Evolutionary conservation across 139 green algal genomes (phyloP).

Genomic region (Gonium pectorale): DNA sequence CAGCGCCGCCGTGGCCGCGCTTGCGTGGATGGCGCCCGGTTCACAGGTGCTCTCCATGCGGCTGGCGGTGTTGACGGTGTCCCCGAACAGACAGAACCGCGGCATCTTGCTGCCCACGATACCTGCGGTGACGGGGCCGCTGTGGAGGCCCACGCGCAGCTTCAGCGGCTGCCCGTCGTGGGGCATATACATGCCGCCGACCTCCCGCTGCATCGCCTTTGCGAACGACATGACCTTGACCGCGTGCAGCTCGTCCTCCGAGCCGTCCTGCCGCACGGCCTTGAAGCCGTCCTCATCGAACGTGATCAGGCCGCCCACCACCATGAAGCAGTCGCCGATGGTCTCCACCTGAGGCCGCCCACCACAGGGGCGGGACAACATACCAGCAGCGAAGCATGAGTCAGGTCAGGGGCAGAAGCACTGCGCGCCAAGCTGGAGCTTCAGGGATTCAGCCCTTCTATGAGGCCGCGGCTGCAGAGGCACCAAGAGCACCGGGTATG

Average conservation of each 20-base stretch:
- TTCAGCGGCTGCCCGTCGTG: constrained; percentile 48
- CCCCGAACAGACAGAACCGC: constrained; percentile 37
- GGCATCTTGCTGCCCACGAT: constrained; percentile 40
- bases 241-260: constrained; percentile 52
- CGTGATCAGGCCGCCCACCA: constrained; percentile 22
- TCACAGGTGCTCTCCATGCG: too few species aligned
- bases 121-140: constrained; percentile 24
- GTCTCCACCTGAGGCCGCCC: too few species aligned
- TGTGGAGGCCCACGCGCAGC: constrained; percentile 43
- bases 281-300: constrained; percentile 41
- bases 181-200: constrained; percentile 39
- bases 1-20: too few species aligned
- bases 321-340: constrained; percentile 73
- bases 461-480: not conserved
- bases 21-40: too few species aligned
- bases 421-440: not conserved
- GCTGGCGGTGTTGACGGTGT: too few species aligned
- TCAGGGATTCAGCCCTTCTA: not conserved
- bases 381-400: not conserved
- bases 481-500: not conserved
- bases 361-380: not conserved
- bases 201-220: constrained; percentile 47
- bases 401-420: not conserved
- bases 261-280: not conserved
- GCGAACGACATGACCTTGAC: constrained; percentile 38